phyloP scores from a whole-genome alignment of 179 eudicot genomes.

The Pouteria campechiana region DNA sequence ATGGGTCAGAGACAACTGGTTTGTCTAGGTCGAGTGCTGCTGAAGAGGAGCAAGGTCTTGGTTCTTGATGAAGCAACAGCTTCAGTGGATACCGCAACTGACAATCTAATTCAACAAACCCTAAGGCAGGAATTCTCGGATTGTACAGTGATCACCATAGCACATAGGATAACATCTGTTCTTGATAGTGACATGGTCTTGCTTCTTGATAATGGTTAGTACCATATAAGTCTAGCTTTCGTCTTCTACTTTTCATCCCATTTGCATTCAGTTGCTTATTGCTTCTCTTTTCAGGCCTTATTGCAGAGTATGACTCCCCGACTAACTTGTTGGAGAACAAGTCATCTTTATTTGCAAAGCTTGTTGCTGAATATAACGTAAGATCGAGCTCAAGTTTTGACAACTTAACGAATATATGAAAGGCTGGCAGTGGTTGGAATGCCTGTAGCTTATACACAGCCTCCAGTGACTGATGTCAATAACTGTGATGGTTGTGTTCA shows the following conservation, averaged over 20 bases:
- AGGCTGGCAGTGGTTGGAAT: no score
- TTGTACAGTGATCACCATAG: conserved; percentile 43
- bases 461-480: no score
- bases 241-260: neutral
- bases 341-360: conserved; percentile 68
- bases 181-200: conserved; percentile 53
- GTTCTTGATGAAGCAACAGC: conserved; percentile 63
- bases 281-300: conserved; percentile 29
- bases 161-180: conserved; percentile 59
- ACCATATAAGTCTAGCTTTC: neutral
- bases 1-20: conserved; percentile 64
- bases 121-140: conserved; percentile 38
- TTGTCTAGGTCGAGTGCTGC: conserved; percentile 58
- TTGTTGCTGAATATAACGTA: conserved; percentile 65
- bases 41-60: conserved; percentile 47
- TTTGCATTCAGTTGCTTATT: neutral
- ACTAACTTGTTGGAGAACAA: conserved; percentile 48
- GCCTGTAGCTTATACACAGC: no score
- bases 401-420: neutral
- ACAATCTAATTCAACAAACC: conserved; percentile 45
- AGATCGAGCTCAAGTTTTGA: conserved; percentile 40
- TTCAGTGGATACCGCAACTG: conserved; percentile 60
- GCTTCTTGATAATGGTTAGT: conserved; percentile 33
- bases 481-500: no score
- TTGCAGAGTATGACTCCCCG: conserved; percentile 71